Conservation (phyloP, 2,329 filamentous ascomycete species). For the Sporothrix mexicana region DNA sequence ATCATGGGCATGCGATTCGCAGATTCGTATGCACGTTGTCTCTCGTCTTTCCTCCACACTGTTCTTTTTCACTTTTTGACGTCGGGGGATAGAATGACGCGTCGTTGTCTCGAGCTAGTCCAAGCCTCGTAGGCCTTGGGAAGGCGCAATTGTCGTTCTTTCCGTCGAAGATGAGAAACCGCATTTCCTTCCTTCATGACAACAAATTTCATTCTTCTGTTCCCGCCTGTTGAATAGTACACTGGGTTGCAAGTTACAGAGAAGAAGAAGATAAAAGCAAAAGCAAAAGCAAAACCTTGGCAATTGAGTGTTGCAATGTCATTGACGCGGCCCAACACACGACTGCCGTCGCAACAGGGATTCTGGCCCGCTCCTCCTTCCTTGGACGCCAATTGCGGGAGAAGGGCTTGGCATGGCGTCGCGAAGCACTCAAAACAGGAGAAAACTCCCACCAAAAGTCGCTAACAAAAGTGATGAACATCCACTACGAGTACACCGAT, state of each 20-base stretch:
- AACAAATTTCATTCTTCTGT: not conserved
- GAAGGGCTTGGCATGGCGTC: conserved; percentile 14
- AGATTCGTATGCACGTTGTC: too few relatives aligned
- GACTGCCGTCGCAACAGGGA: too few relatives aligned
- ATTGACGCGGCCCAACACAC: too few relatives aligned
- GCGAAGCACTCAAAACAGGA: conserved; percentile 1
- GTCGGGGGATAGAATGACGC: not conserved
- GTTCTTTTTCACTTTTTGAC: not conserved
- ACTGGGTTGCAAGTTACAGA: too few relatives aligned
- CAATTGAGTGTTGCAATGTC: too few relatives aligned
- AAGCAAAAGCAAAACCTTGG: too few relatives aligned
- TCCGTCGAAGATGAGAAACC: not conserved
- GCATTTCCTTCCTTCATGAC: not conserved
- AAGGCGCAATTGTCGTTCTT: conserved; percentile 3
- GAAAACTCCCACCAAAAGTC: too few relatives aligned
- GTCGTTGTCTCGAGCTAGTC: conserved; percentile 4
- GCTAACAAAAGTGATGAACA: too few relatives aligned
- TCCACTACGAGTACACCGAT: too few relatives aligned
- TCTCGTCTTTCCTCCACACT: not conserved
- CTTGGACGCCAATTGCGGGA: not conserved
- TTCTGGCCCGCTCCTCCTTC: not conserved
- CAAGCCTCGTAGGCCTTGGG: not conserved
- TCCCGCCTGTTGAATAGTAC: too few relatives aligned
- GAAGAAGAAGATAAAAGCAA: too few relatives aligned
- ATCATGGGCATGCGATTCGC: too few relatives aligned